Conservation (phyloP, 441 rosid genomes). For the Erysimum cheiri region DNA sequence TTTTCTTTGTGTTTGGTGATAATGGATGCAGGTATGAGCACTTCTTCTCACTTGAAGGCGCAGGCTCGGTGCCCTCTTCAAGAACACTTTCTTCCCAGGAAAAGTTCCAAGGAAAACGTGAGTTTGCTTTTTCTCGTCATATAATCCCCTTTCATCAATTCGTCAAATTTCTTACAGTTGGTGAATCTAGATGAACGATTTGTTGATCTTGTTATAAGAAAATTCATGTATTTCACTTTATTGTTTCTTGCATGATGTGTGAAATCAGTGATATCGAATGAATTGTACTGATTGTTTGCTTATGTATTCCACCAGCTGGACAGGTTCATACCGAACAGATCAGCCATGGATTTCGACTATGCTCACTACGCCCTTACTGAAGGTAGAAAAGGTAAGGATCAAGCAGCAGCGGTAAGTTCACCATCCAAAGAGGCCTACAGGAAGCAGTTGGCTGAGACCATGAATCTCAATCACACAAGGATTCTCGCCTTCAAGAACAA, state of each 20-base stretch:
- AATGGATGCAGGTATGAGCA: slow-evolving; percentile 63
- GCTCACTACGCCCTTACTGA: slow-evolving; percentile 54
- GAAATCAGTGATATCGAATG: not conserved
- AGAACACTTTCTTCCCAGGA: slow-evolving; percentile 57
- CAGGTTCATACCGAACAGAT: slow-evolving; percentile 58
- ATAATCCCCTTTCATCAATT: too few relatives aligned
- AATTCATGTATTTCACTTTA: not conserved
- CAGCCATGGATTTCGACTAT: slow-evolving; percentile 62
- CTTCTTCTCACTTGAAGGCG: slow-evolving; percentile 3
- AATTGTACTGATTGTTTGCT: not conserved
- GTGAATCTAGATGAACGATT: not conserved
- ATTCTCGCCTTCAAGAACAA: slow-evolving; percentile 77
- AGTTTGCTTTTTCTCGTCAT: not conserved
- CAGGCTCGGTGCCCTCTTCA: slow-evolving; percentile 55
- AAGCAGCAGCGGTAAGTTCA: slow-evolving; percentile 47
- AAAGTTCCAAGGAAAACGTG: slow-evolving; percentile 63
- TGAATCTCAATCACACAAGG: slow-evolving; percentile 68
- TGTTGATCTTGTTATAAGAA: not conserved
- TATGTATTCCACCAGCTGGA: slow-evolving; percentile 45
- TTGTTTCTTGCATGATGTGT: slow-evolving; percentile 1
- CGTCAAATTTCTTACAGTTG: too few relatives aligned
- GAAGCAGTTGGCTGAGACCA: slow-evolving; percentile 68
- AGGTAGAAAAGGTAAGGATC: slow-evolving; percentile 46
- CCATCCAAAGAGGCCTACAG: slow-evolving; percentile 71
- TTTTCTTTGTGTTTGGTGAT: slow-evolving; percentile 10